Evolutionary conservation across 2,329 filamentous ascomycete genomes (phyloP).

Genomic region (Chaetomium sp.): DNA sequence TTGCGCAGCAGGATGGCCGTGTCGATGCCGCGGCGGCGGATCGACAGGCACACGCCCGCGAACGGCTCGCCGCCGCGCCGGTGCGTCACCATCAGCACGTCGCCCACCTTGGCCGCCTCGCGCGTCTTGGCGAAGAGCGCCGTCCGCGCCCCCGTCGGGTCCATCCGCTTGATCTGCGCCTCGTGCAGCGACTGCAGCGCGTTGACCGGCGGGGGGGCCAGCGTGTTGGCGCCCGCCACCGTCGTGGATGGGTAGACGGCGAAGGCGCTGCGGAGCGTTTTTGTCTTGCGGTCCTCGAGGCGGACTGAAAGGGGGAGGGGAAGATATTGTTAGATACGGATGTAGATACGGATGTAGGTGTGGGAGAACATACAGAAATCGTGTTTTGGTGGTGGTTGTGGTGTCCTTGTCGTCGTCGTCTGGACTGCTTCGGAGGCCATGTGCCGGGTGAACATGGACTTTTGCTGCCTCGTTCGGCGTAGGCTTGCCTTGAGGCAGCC

Average conservation of each 20-base stretch:
- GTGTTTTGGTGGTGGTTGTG: conserved; percentile 35
- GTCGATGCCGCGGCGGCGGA: conserved; percentile 85
- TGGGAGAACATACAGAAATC: conserved; percentile 35
- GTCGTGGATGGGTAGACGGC: conserved; percentile 46
- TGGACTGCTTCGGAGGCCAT: conserved; percentile 47
- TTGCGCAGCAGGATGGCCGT: conserved; percentile 85
- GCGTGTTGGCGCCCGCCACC: conserved; percentile 23
- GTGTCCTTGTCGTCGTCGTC: conserved; percentile 30
- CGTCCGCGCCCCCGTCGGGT: conserved; percentile 80
- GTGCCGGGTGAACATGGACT: conserved; percentile 46
- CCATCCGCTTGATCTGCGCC: conserved; percentile 72
- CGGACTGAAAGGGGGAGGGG: conserved; percentile 31
- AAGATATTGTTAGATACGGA: conserved; percentile 13
- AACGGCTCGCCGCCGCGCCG: conserved; percentile 82
- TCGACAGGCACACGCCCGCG: conserved; percentile 82
- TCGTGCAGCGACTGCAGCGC: conserved; percentile 68
- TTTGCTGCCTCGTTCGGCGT: conserved; percentile 58
- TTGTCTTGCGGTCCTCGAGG: conserved; percentile 39
- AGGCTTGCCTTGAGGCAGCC: conserved; percentile 69
- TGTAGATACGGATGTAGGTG: background rate
- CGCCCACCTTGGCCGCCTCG: conserved; percentile 80
- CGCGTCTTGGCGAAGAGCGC: conserved; percentile 74
- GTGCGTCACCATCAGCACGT: conserved; percentile 87
- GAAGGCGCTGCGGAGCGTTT: conserved; percentile 48
- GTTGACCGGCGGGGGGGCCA: conserved; percentile 42